Percentiles rank a stretch among this genome's conserved stretches.
Evolutionary conservation across 2,329 filamentous ascomycete species (phyloP).

Genomic region (Botryotinia globosa): DNA sequence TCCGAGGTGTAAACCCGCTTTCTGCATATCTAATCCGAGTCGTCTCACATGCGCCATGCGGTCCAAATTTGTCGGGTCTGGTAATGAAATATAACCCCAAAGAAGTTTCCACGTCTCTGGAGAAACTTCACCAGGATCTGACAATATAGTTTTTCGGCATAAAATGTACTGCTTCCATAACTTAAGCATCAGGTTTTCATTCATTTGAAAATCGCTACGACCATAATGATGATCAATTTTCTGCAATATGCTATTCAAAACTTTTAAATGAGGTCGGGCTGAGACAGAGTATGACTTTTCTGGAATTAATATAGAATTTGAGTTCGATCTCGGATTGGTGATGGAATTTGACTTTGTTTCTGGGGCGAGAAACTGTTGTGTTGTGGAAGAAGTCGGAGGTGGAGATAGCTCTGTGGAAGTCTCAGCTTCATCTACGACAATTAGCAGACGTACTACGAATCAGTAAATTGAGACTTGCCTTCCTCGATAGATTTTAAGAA

Average conservation of each 20-base stretch:
- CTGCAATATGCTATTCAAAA: neutral
- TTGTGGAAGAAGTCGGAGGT: neutral
- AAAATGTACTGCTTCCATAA: conserved; percentile 50
- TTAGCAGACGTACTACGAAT: neutral
- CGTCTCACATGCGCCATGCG: conserved; percentile 59
- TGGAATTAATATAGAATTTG: neutral
- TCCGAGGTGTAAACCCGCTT: conserved; percentile 53
- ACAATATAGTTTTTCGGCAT: conserved; percentile 46
- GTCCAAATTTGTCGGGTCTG: conserved; percentile 48
- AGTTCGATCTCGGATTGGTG: neutral
- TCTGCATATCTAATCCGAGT: conserved; percentile 64
- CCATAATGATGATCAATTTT: neutral
- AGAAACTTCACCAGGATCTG: conserved; percentile 55
- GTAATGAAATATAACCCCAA: conserved; percentile 58
- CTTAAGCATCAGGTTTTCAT: neutral
- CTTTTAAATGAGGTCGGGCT: neutral
- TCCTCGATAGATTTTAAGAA: conserved; percentile 22
- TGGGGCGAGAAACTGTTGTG: conserved; percentile 8
- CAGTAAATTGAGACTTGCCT: neutral
- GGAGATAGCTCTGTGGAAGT: neutral
- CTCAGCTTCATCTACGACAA: conserved; percentile 5
- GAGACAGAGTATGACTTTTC: neutral
- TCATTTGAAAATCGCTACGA: conserved; percentile 4
- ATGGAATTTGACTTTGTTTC: neutral
- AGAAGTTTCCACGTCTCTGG: conserved; percentile 60